Evolutionary conservation across 2,329 filamentous ascomycete genomes (phyloP).

Genomic region (Hypoxylon sp.): DNA sequence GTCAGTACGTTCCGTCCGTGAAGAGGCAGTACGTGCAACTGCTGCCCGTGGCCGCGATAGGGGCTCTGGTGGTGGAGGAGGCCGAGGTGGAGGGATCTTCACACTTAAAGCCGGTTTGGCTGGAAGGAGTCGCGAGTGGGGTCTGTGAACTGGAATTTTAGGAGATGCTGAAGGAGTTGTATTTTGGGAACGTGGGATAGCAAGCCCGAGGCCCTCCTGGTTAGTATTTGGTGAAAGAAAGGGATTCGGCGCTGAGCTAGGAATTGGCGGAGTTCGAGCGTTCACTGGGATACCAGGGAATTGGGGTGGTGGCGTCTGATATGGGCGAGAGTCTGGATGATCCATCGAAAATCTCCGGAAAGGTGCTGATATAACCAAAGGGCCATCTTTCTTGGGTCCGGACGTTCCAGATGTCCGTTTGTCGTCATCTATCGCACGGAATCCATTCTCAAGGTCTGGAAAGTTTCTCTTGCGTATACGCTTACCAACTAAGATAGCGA

Average conservation of each 20-base stretch:
- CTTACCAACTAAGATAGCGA: slow-evolving; percentile 63
- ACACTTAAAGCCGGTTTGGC: slow-evolving; percentile 62
- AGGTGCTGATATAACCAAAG: slow-evolving; percentile 61
- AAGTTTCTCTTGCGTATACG: slow-evolving; percentile 60
- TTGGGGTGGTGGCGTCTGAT: slow-evolving; percentile 34
- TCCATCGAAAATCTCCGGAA: slow-evolving; percentile 50
- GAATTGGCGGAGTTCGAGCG: slow-evolving; percentile 54
- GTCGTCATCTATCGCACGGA: slow-evolving; percentile 57
- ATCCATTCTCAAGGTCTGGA: slow-evolving; percentile 56
- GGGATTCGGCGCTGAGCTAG: slow-evolving; percentile 28
- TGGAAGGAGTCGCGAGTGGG: slow-evolving; percentile 62
- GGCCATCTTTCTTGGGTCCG: slow-evolving; percentile 45
- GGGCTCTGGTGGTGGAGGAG: slow-evolving; percentile 23
- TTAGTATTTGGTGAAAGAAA: slow-evolving; percentile 42
- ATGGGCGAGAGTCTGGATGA: slow-evolving; percentile 48
- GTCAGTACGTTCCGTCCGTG: slow-evolving; percentile 65
- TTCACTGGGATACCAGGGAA: slow-evolving; percentile 39
- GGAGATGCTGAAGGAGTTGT: slow-evolving; percentile 41
- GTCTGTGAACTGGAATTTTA: slow-evolving; percentile 50
- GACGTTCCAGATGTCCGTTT: slow-evolving; percentile 54
- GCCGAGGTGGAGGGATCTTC: slow-evolving; percentile 52
- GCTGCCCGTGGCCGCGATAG: slow-evolving; percentile 31
- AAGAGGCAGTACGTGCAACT: slow-evolving; percentile 56
- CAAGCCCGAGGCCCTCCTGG: slow-evolving; percentile 61
- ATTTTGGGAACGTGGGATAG: slow-evolving; percentile 58